These are phyloP conservation scores for Viola pubescens DNA, from an alignment of 441 rosid species.

Conservation along the genomic window DNA sequence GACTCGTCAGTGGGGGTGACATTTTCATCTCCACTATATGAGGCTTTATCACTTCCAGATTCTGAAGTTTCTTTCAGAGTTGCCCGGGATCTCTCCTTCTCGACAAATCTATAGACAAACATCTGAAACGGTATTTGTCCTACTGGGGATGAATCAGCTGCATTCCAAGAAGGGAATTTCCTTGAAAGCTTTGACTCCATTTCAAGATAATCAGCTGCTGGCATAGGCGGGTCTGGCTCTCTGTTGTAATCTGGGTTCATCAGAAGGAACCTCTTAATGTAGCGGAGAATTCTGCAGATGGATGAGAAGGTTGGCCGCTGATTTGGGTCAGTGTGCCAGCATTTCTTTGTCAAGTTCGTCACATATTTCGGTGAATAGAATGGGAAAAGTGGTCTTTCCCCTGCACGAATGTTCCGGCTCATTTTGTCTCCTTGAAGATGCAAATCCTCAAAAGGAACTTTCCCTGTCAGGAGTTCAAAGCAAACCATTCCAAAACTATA, in stretches of 20 bases:
- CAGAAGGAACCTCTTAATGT: constrained; percentile 59
- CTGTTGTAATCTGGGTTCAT: constrained; percentile 52
- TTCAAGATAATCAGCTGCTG: constrained; percentile 56
- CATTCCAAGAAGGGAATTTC: constrained; percentile 47
- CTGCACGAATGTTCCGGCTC: constrained; percentile 67
- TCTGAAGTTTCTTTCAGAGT: constrained; percentile 29
- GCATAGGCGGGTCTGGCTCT: constrained; percentile 43
- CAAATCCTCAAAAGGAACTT: constrained; percentile 82
- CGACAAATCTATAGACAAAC: constrained; percentile 48
- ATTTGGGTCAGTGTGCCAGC: constrained; percentile 76
- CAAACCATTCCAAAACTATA: constrained; percentile 93
- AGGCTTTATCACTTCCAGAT: constrained; percentile 57
- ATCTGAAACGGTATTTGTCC: constrained; percentile 59
- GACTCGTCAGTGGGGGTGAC: constrained; percentile 26
- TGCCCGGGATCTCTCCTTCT: constrained; percentile 44
- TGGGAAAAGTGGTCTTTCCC: constrained; percentile 92
- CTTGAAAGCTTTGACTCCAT: constrained; percentile 48
- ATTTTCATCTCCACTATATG: constrained; percentile 39
- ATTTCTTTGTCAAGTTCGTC: constrained; percentile 61
- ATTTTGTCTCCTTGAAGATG: constrained; percentile 89
- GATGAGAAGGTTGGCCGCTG: constrained; percentile 83
- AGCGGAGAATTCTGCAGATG: constrained; percentile 72
- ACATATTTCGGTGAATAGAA: constrained; percentile 59
- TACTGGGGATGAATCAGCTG: constrained; percentile 18
- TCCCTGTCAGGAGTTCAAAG: constrained; percentile 77